A percentile compares a stretch with the other conserved stretches of the same genome.
Evolutionary conservation across 495 filamentous ascomycete species (phyloP).

Genomic region (Neurospora intermedia): DNA sequence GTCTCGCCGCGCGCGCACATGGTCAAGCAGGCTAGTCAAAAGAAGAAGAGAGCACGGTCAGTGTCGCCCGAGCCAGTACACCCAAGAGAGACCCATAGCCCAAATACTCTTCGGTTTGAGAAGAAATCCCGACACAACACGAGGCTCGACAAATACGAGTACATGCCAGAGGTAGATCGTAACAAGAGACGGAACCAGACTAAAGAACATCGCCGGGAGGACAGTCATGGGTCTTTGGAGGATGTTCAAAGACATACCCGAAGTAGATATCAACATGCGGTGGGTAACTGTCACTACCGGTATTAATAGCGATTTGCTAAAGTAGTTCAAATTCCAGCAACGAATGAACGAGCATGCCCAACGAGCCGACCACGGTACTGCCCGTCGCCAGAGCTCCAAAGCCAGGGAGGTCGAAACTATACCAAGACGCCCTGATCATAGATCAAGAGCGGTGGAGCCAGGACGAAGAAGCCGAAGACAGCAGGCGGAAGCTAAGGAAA

Average conservation of each 20-base stretch:
- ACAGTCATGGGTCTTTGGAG: background rate
- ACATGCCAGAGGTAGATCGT: slow-evolving; percentile 29
- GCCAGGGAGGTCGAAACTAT: background rate
- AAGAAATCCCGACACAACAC: slow-evolving; percentile 53
- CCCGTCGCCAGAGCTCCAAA: background rate
- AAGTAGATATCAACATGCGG: background rate
- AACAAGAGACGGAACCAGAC: slow-evolving; percentile 5
- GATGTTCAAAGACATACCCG: background rate
- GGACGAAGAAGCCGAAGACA: slow-evolving; percentile 14
- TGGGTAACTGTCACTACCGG: background rate
- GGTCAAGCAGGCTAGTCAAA: background rate
- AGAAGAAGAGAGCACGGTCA: slow-evolving; percentile 9
- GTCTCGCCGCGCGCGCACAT: background rate
- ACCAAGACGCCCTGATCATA: background rate
- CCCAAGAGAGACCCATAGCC: background rate
- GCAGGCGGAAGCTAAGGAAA: slow-evolving; percentile 21
- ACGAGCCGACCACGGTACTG: background rate
- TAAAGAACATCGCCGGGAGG: background rate
- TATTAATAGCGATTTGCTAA: background rate
- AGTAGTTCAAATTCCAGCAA: background rate
- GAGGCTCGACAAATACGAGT: slow-evolving; percentile 44
- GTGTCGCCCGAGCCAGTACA: background rate
- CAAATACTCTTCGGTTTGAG: slow-evolving; percentile 32
- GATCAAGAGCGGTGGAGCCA: background rate
- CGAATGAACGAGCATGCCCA: background rate